Base-by-base conservation (phyloP, 139 green algal species). In the Chlamydomonas schloesseri region DNA sequence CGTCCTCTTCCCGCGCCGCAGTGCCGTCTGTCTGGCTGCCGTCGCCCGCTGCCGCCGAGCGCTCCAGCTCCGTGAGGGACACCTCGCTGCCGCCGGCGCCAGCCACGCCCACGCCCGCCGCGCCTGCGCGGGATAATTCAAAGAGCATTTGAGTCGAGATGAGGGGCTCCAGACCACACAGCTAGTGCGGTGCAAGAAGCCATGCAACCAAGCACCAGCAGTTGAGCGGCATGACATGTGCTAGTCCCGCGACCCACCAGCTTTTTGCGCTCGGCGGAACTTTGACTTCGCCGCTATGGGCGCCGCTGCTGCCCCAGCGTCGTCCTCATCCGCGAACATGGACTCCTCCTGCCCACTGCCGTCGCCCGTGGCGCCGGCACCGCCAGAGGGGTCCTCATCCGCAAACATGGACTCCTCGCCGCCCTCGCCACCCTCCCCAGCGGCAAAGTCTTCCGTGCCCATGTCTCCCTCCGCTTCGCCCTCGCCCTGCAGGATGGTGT, bases 331-430 rank as follows among this genome's bases (percentile, higher is more conserved):
- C 15, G 78, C 64, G 13, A 84, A 84, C 78, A 84, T 84, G 36
- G 64, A 67, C 15, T 74, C 78, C 29, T 73, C 76, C 24, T 10
- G 31, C 17, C 64, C 64, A 26, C 58, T 74, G 6, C 26, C 62
- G 17, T 73, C 62, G 15, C 37, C 46, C 14, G 11, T 46, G 31
- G 67, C 69, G 9, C 33, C 50, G 5, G 13, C 80, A 0, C 57
- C 67, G 14, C 18, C 67, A 8, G 8, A 15, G 13, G n/a, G 46
- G 20, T 84, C 78, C 33, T 78, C 80, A 6, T 86, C 80, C 0
- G 68, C 80, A 28, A 86, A 86, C 68, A 86, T 78, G 67, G 80
- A 77, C 31, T 86, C 80, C 42, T 50, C 42, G 42, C 42, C 42
- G 42, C 42, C 42, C 1, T 86, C 80, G 14, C 68, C 80, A 31